Percentiles rank a stretch among this genome's conserved stretches.
Evolutionary conservation across 192 early-diverging fungal genomes (phyloP).

Genomic region (Coemansia sp.): DNA sequence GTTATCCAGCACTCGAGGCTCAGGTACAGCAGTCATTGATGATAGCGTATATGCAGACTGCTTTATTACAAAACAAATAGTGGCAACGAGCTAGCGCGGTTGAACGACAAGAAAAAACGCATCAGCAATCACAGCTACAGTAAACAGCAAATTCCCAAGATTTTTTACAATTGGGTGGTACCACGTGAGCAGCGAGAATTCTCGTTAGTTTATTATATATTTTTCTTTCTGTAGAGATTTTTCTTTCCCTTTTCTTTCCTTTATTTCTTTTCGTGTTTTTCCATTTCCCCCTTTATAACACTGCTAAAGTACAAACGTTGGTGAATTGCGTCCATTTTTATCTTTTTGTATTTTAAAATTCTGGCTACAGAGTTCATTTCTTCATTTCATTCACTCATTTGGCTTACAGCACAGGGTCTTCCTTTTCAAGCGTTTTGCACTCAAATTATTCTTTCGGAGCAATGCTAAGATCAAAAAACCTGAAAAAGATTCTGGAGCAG

Average conservation of each 20-base stretch:
- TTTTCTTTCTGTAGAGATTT: background rate
- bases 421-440: no score
- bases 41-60: background rate
- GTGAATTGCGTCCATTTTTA: no score
- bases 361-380: no score
- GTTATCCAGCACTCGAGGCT: background rate
- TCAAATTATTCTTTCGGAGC: background rate
- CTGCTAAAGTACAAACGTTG: no score
- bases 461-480: conserved; percentile 49
- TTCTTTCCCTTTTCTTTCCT: background rate
- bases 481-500: conserved; percentile 45
- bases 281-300: background rate
- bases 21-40: background rate
- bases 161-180: background rate
- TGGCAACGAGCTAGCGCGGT: background rate
- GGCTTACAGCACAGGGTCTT: background rate
- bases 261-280: background rate
- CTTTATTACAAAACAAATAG: no score
- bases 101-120: background rate
- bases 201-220: background rate
- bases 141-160: background rate
- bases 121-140: background rate
- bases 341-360: background rate
- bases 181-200: background rate
- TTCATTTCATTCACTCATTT: background rate